A percentile compares a stretch with the other conserved stretches of the same genome.
Conservation (phyloP, 2,329 filamentous ascomycete genomes). For the Simplicillium sp. region DNA sequence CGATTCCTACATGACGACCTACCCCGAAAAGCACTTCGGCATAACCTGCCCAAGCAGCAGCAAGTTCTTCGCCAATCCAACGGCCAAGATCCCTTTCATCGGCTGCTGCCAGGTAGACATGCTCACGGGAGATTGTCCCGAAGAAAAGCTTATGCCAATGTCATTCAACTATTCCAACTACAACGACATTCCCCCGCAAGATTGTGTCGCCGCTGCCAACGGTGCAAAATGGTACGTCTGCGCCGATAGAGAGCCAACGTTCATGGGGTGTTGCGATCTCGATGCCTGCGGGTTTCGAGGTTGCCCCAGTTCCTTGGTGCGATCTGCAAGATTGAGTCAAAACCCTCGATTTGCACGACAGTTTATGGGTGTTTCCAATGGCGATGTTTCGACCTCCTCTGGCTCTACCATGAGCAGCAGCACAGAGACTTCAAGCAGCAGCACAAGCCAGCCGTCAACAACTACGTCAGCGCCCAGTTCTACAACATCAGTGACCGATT, state of each 20-base stretch:
- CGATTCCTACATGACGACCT: too few relatives aligned
- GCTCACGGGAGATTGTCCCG: slow-evolving; percentile 23
- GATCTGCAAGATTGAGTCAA: slow-evolving; percentile 16
- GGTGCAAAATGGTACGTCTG: slow-evolving; percentile 24
- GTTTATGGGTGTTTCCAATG: too few relatives aligned
- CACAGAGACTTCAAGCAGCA: too few relatives aligned
- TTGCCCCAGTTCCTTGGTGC: slow-evolving; percentile 14
- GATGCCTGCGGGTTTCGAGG: slow-evolving; percentile 12
- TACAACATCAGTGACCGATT: background rate
- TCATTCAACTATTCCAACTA: slow-evolving; percentile 18
- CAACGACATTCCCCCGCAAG: slow-evolving; percentile 18
- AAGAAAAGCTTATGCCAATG: slow-evolving; percentile 13
- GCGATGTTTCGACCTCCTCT: too few relatives aligned
- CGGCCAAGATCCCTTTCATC: slow-evolving; percentile 22
- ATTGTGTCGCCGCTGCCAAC: slow-evolving; percentile 15
- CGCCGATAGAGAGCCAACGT: slow-evolving; percentile 16
- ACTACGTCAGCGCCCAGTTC: background rate
- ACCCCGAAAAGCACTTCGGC: slow-evolving; percentile 10
- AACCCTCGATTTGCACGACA: slow-evolving; percentile 1
- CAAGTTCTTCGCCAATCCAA: slow-evolving; percentile 25
- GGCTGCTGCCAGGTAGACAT: slow-evolving; percentile 30
- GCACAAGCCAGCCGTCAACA: too few relatives aligned
- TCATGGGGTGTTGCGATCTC: slow-evolving; percentile 26
- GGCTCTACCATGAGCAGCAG: too few relatives aligned
- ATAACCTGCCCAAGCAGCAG: slow-evolving; percentile 20